A percentile compares a stretch with the other conserved stretches of the same genome.
Conservation (phyloP, 192 early-diverging fungal species). For the Coemansia sp. region DNA sequence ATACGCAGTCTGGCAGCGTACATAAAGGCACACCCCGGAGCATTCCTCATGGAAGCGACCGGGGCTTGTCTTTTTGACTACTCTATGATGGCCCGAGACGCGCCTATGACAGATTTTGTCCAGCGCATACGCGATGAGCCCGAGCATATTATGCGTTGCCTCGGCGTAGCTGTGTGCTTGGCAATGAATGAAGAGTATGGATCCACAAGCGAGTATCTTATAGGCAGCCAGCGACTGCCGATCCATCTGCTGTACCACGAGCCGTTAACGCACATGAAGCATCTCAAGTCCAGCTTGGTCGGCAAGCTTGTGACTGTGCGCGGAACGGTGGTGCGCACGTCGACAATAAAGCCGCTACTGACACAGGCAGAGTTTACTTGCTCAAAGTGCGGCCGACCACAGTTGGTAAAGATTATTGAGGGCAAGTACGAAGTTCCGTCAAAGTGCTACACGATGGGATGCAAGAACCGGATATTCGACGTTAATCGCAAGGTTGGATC, state of each 20-base stretch:
- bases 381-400: slow-evolving; percentile 54
- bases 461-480: slow-evolving; percentile 64
- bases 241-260: slow-evolving; percentile 54
- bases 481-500: slow-evolving; percentile 54
- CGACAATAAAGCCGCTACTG: slow-evolving; percentile 67
- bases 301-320: slow-evolving; percentile 67
- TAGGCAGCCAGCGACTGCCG: slow-evolving; percentile 44
- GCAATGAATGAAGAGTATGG: slow-evolving; percentile 48
- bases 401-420: slow-evolving; percentile 61
- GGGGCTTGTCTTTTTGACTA: slow-evolving; percentile 41
- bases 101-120: slow-evolving; percentile 31
- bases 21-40: slow-evolving; percentile 27
- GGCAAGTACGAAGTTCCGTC: slow-evolving; percentile 61
- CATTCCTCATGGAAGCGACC: slow-evolving; percentile 45
- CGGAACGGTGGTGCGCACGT: slow-evolving; percentile 79
- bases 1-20: slow-evolving; percentile 32
- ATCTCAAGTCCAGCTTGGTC: slow-evolving; percentile 71
- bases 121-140: slow-evolving; percentile 39
- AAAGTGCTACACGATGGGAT: slow-evolving; percentile 62
- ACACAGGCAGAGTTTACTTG: slow-evolving; percentile 65
- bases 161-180: slow-evolving; percentile 44
- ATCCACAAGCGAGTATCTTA: slow-evolving; percentile 32
- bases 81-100: slow-evolving; percentile 16
- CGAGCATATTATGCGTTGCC: slow-evolving; percentile 29
- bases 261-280: slow-evolving; percentile 61